Base-by-base conservation (phyloP, 768 basidiomycete genomes). In the Boletus rufocinnamomeus region DNA sequence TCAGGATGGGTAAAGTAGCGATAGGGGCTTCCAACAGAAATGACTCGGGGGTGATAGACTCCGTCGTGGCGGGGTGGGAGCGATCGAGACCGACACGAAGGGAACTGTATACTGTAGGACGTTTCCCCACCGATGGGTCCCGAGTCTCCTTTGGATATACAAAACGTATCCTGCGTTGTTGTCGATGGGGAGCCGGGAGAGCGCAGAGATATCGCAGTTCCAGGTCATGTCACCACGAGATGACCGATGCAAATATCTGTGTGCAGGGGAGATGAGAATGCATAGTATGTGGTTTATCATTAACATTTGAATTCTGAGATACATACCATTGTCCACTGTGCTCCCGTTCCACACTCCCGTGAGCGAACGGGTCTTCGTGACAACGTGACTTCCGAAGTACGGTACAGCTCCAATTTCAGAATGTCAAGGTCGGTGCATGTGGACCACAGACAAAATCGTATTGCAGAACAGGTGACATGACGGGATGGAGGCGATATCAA, bases 51-150 rank as follows among this genome's bases (percentile, higher is more conserved):
- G 73, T 63, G 6, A 72, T 65, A 3, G 74, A 69, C 2, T 74
- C 64, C 2, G 77, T 82, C 6, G 82, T 82, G 9, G 82, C 77
- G 0, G 83, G 76, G 65, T 90, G 82, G 8, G 89, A 88, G 23
- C 91, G 80, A 53, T 92, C 90, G 30, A 93, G 76, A 4, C 91
- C 90, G 45, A 93, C 85, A n/a, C 90, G 82, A 17, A 90, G 90
- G 40, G 89, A 89, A 40, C 72, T 72, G 67, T 83, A 87, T 21
- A 89, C 75, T 38, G 27, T 64, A 63, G 74, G 69, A 23, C 19
- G 56, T 21, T 54, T 58, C 46, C 37, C 50, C 32, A 21, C 35
- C 3, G 48, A 45, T 17, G 51, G 10, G 17, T 35, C 41, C 35
- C 9, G 52, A 43, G 49, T 37, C 44, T 43, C 40, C 46, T 58